These are phyloP conservation scores for Piromyces finnis DNA, from an alignment of 192 early-diverging fungal species.

Conservation along the genomic window DNA sequence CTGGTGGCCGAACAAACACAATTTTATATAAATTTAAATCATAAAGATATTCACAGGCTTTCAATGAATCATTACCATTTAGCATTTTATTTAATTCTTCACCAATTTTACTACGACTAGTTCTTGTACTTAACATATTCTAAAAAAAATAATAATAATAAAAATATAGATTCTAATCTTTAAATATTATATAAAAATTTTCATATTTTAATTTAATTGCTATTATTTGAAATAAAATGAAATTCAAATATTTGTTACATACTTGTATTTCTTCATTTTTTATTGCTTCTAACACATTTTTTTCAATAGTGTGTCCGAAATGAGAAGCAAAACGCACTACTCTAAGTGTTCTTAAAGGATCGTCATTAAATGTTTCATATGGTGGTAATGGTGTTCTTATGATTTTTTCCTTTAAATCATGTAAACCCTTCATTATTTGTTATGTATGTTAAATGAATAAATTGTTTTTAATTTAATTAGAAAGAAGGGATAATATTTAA, in stretches of 20 bases:
- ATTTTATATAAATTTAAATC: conserved; percentile 19
- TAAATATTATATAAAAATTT: no score
- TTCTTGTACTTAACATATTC: conserved; percentile 52
- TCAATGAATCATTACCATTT: conserved; percentile 29
- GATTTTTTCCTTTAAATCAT: neutral
- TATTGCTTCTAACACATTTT: conserved; percentile 40
- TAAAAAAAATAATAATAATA: no score
- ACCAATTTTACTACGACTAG: conserved; percentile 80
- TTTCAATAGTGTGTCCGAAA: conserved; percentile 60
- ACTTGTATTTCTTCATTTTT: conserved; percentile 31
- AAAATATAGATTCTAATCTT: no score
- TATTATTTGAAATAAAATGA: no score
- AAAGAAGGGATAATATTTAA: no score
- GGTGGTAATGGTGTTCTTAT: conserved; percentile 69
- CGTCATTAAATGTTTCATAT: conserved; percentile 78
- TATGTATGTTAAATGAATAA: no score
- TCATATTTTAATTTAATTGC: no score
- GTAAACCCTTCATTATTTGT: no score
- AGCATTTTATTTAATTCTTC: conserved; percentile 90
- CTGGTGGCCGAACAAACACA: conserved; percentile 11
- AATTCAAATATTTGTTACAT: no score
- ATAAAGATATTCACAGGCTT: conserved; percentile 21
- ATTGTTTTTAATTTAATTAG: no score
- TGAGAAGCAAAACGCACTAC: conserved; percentile 89
- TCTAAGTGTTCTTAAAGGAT: conserved; percentile 83